Percentiles rank a stretch among this genome's conserved stretches.
Evolutionary conservation across 805 yeast genomes (phyloP).

Genomic region (Starmerella khaoyaiensis): DNA sequence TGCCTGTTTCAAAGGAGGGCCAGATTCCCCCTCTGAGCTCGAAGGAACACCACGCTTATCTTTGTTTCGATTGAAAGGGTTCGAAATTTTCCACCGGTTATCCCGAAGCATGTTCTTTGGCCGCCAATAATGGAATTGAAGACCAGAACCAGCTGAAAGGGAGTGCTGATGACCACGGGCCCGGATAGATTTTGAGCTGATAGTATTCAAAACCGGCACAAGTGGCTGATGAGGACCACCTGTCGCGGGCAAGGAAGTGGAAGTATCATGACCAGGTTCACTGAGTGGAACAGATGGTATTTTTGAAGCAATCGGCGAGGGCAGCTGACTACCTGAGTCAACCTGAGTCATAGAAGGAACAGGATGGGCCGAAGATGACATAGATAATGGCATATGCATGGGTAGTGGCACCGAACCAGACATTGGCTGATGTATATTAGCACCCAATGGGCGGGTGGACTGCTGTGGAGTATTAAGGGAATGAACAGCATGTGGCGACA

Average conservation of each 20-base stretch:
- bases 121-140: constrained; percentile 21
- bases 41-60: too few relatives aligned
- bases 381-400: not conserved
- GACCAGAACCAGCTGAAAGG: constrained; percentile 12
- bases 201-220: constrained; percentile 4
- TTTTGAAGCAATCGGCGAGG: constrained; percentile 1
- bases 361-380: not conserved
- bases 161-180: constrained; percentile 8
- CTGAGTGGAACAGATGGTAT: not conserved
- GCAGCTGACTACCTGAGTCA: not conserved
- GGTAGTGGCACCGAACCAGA: too few relatives aligned
- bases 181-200: constrained; percentile 2
- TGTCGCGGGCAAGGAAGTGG: not conserved
- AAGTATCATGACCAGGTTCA: not conserved
- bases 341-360: not conserved
- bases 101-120: constrained; percentile 16
- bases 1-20: too few relatives aligned
- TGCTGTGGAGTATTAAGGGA: too few relatives aligned
- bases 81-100: constrained; percentile 16
- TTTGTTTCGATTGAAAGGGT: constrained; percentile 6
- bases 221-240: constrained; percentile 3
- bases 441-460: too few relatives aligned
- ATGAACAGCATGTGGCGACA: too few relatives aligned
- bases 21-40: too few relatives aligned
- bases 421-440: too few relatives aligned